Evolutionary conservation across 1,284 basidiomycete genomes (phyloP).

Genomic region (Tilletia horrida): DNA sequence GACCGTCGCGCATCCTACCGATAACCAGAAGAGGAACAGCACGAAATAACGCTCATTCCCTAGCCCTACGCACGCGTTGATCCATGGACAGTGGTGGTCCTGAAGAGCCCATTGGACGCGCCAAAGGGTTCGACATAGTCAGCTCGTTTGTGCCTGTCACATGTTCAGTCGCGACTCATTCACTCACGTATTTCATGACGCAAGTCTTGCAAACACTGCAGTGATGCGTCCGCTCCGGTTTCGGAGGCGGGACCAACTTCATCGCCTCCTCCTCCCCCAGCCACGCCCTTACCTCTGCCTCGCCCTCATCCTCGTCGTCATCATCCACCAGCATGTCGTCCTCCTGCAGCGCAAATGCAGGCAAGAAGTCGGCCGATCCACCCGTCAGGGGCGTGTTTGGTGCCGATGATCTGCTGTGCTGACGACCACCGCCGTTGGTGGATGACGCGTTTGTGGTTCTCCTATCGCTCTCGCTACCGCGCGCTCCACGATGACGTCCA

Average conservation of each 20-base stretch:
- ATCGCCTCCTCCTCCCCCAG: slow-evolving; percentile 38
- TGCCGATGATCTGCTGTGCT: neutral
- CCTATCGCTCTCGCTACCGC: neutral
- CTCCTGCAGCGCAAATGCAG: slow-evolving; percentile 1
- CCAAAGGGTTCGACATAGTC: too few species aligned
- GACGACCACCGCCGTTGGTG: neutral
- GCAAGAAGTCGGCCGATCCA: neutral
- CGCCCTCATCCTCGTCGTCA: slow-evolving; percentile 41
- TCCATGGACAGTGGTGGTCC: slow-evolving; percentile 65
- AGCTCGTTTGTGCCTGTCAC: too few species aligned
- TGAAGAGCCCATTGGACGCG: neutral
- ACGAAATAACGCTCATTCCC: slow-evolving; percentile 95
- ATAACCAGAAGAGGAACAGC: slow-evolving; percentile 72
- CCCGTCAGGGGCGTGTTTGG: neutral
- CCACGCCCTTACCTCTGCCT: slow-evolving; percentile 45
- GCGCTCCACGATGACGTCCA: neutral
- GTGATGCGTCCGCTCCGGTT: slow-evolving; percentile 91
- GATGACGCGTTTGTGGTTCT: neutral
- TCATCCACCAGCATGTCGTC: slow-evolving; percentile 22
- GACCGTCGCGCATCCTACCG: slow-evolving; percentile 41
- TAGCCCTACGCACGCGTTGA: slow-evolving; percentile 91
- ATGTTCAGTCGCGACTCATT: too few species aligned
- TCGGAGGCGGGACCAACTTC: slow-evolving; percentile 57
- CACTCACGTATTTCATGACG: slow-evolving; percentile 73
- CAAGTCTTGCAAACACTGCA: slow-evolving; percentile 89